Conservation (phyloP, 1,284 basidiomycete genomes). For the Ustilago esculenta region DNA sequence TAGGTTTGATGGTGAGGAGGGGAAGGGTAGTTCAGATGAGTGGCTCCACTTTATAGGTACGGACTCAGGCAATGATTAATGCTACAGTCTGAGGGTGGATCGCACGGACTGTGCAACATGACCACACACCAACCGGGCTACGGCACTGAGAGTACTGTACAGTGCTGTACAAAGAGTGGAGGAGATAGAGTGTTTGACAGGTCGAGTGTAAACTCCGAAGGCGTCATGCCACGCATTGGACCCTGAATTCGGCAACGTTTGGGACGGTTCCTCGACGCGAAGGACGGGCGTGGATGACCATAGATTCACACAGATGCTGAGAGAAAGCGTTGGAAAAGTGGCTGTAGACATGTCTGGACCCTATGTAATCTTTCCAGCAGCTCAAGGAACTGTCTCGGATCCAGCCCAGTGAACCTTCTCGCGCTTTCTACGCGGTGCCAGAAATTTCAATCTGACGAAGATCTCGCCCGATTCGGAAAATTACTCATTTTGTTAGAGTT, state of each 20-base stretch:
- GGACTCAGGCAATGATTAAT: not conserved
- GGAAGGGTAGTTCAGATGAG: not conserved
- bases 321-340: constrained; percentile 21
- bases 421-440: constrained; percentile 12
- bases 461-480: not conserved
- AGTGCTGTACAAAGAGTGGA: too few species aligned
- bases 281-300: constrained; percentile 6
- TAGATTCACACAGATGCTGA: constrained; percentile 19
- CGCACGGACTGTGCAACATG: constrained; percentile 9
- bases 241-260: constrained; percentile 20
- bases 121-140: too few species aligned
- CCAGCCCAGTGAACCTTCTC: constrained; percentile 17
- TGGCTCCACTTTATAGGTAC: constrained; percentile 15
- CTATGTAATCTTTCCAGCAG: constrained; percentile 7
- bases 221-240: constrained; percentile 24
- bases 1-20: constrained; percentile 8
- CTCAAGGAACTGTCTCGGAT: constrained; percentile 13
- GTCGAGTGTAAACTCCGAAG: constrained; percentile 22
- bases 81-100: not conserved
- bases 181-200: constrained; percentile 28
- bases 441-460: not conserved
- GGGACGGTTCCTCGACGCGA: constrained; percentile 3
- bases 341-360: constrained; percentile 4
- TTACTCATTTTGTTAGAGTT: too few species aligned
- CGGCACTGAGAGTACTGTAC: too few species aligned